Percentiles rank a stretch among this genome's conserved stretches.
Evolutionary conservation across 139 green algal genomes (phyloP).

Genomic region (Auxenochlorella pyrenoidosa): DNA sequence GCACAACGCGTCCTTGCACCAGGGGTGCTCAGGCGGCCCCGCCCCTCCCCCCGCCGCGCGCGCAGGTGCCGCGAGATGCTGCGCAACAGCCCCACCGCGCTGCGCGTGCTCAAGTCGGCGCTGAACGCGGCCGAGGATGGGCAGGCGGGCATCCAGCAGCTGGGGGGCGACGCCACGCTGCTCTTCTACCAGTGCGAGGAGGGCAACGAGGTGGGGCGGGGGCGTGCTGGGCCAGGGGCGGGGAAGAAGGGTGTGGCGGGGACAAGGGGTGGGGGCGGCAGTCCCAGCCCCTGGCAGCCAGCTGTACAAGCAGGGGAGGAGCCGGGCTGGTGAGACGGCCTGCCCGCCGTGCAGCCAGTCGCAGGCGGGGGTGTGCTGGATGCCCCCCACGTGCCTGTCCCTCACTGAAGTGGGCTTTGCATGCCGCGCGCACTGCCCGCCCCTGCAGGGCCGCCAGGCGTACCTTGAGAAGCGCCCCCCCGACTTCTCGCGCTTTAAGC

Average conservation of each 20-base stretch:
- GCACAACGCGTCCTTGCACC: too few relatives aligned
- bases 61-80: conserved; percentile 95
- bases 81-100: conserved; percentile 92
- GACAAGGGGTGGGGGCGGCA: too few relatives aligned
- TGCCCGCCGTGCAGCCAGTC: background rate
- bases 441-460: conserved; percentile 74
- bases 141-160: conserved; percentile 92
- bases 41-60: background rate
- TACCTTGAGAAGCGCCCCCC: conserved; percentile 90
- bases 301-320: too few relatives aligned
- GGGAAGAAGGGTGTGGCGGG: too few relatives aligned
- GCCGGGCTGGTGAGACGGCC: background rate
- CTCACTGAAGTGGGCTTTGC: too few relatives aligned
- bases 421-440: too few relatives aligned
- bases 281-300: too few relatives aligned
- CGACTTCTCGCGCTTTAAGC: conserved; percentile 92
- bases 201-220: conserved; percentile 81
- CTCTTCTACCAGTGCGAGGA: conserved; percentile 97
- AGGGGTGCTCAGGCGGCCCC: too few relatives aligned
- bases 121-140: conserved; percentile 98
- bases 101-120: conserved; percentile 92
- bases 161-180: conserved; percentile 95
- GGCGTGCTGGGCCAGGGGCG: too few relatives aligned
- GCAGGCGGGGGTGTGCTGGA: too few relatives aligned
- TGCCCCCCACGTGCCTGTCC: too few relatives aligned